Percentiles rank a stretch among this genome's conserved stretches.
Conservation (phyloP, 2,329 filamentous ascomycete genomes). For the Plectosphaerella sp. region DNA sequence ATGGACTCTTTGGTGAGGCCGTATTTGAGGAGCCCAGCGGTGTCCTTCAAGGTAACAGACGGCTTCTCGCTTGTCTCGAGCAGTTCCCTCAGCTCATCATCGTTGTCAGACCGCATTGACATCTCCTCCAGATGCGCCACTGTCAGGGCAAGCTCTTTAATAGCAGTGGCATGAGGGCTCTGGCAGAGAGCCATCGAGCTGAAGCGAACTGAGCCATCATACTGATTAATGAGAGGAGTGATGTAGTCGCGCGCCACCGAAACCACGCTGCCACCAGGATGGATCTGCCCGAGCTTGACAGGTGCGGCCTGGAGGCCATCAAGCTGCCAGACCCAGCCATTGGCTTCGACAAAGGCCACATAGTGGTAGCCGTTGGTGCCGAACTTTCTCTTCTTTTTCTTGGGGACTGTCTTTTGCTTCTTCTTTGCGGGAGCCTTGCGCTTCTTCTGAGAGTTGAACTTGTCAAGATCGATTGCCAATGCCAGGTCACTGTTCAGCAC, state of each 20-base stretch:
- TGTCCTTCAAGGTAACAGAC: slow-evolving; percentile 14
- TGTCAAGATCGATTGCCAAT: slow-evolving; percentile 52
- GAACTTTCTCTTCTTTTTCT: slow-evolving; percentile 37
- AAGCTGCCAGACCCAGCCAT: slow-evolving; percentile 78
- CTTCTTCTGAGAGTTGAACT: slow-evolving; percentile 24
- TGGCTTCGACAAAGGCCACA: slow-evolving; percentile 77
- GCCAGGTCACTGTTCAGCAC: slow-evolving; percentile 67
- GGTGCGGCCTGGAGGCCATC: slow-evolving; percentile 78
- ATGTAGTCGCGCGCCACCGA: slow-evolving; percentile 56
- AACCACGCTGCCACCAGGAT: slow-evolving; percentile 17
- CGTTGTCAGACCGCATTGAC: too few relatives aligned
- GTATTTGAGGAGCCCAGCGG: slow-evolving; percentile 22
- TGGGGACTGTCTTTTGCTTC: slow-evolving; percentile 29
- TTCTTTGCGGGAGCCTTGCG: slow-evolving; percentile 5
- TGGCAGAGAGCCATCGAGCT: slow-evolving; percentile 71
- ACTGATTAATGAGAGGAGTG: slow-evolving; percentile 60
- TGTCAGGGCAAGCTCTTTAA: slow-evolving; percentile 38
- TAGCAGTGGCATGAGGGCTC: slow-evolving; percentile 53
- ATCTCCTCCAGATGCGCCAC: too few relatives aligned
- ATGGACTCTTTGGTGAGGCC: slow-evolving; percentile 20
- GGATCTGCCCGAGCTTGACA: slow-evolving; percentile 48
- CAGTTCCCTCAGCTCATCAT: slow-evolving; percentile 1
- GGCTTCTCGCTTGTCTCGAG: slow-evolving; percentile 6
- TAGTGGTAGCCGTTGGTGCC: slow-evolving; percentile 65
- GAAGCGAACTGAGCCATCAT: slow-evolving; percentile 65